phyloP scores from a whole-genome alignment of 2,329 filamentous ascomycete species.

The Talaromyces albobiverticillius region DNA sequence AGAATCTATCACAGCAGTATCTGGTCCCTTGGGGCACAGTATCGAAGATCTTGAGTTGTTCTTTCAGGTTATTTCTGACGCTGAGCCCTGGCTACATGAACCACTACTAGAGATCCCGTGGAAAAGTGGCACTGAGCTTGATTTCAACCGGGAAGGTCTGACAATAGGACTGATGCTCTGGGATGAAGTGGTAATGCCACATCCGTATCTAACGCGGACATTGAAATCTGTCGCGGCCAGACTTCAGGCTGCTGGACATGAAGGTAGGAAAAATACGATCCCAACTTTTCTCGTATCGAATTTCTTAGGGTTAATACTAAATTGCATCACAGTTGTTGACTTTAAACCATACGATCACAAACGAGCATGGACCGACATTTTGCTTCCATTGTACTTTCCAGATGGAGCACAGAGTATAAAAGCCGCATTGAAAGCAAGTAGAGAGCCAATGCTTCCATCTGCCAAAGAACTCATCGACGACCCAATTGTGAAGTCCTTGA shows the following conservation, averaged over 20 bases:
- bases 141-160: constrained; percentile 45
- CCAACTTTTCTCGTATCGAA: too few relatives aligned
- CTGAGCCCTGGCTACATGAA: constrained; percentile 32
- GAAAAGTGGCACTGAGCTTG: constrained; percentile 13
- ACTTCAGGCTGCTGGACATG: constrained; percentile 12
- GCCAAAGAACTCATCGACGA: too few relatives aligned
- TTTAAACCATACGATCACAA: too few relatives aligned
- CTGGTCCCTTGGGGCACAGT: constrained; percentile 26
- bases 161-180: constrained; percentile 12
- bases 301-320: too few relatives aligned
- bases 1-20: constrained; percentile 21
- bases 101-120: constrained; percentile 36
- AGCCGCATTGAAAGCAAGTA: too few relatives aligned
- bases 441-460: too few relatives aligned
- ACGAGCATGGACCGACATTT: too few relatives aligned
- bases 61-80: constrained; percentile 30
- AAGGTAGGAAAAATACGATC: too few relatives aligned
- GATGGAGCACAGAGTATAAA: too few relatives aligned
- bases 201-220: constrained; percentile 60
- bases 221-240: constrained; percentile 42
- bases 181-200: constrained; percentile 53
- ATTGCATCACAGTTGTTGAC: too few relatives aligned
- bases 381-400: too few relatives aligned
- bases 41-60: constrained; percentile 26
- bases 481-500: too few relatives aligned